Conservation (phyloP, 371 early-diverging fungal genomes). For the Nematocida major region DNA sequence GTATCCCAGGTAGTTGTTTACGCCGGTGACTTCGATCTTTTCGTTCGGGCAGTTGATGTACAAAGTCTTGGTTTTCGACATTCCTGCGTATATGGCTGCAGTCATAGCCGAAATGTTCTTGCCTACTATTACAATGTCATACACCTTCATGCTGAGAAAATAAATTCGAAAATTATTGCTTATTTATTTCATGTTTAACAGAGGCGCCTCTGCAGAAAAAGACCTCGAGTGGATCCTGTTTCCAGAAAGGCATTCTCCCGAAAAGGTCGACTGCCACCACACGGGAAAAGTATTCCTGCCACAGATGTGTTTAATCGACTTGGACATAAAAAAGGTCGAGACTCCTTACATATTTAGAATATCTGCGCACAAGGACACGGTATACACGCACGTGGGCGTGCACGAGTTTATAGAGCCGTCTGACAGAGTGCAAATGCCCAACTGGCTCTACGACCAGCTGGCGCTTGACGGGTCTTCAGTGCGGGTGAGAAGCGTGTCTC, state of each 20-base stretch:
- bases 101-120: conserved; percentile 41
- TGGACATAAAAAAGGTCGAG: conserved; percentile 56
- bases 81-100: conserved; percentile 41
- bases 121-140: conserved; percentile 43
- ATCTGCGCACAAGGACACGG: conserved; percentile 48
- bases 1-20: conserved; percentile 38
- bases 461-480: conserved; percentile 70
- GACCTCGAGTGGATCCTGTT: conserved; percentile 58
- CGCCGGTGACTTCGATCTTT: background rate
- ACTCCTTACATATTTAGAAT: conserved; percentile 65
- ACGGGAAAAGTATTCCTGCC: conserved; percentile 64
- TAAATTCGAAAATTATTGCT: conserved; percentile 26
- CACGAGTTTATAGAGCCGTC: conserved; percentile 94
- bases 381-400: conserved; percentile 82
- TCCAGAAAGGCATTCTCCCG: conserved; percentile 56
- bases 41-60: conserved; percentile 23
- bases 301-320: conserved; percentile 55
- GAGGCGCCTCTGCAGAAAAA: conserved; percentile 4
- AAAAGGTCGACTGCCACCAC: conserved; percentile 56
- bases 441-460: conserved; percentile 93
- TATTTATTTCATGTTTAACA: conserved; percentile 30
- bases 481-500: conserved; percentile 71
- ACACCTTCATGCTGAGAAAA: conserved; percentile 26
- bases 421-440: conserved; percentile 83
- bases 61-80: conserved; percentile 31